phyloP scores from a whole-genome alignment of 306 rosid genomes.

The Canavalia gladiata region DNA sequence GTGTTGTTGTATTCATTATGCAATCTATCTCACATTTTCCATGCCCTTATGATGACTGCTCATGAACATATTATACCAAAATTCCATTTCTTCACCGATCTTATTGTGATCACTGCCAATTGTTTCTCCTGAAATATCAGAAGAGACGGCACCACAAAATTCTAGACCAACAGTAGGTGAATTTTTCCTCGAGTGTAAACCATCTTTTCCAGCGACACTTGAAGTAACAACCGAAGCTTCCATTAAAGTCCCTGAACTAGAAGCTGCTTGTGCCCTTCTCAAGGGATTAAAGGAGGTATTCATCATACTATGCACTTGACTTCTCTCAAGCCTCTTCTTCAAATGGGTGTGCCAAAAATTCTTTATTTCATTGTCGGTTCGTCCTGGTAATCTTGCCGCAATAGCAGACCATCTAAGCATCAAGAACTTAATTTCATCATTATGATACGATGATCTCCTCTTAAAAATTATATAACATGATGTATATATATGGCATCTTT shows the following conservation, averaged over 20 bases:
- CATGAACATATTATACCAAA: constrained; percentile 53
- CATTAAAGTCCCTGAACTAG: neutral
- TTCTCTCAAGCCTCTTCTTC: constrained; percentile 67
- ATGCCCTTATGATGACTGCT: constrained; percentile 30
- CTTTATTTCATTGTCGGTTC: constrained; percentile 88
- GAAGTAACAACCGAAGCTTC: constrained; percentile 18
- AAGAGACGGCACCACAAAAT: constrained; percentile 7
- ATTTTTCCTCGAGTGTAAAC: constrained; percentile 2
- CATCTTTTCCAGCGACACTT: constrained; percentile 2
- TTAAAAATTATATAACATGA: neutral
- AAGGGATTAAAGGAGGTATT: neutral
- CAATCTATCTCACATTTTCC: neutral
- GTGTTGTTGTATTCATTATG: neutral
- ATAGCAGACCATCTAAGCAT: constrained; percentile 82
- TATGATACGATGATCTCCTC: neutral
- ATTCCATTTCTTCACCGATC: constrained; percentile 51
- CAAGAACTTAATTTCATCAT: constrained; percentile 16
- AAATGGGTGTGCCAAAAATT: constrained; percentile 89
- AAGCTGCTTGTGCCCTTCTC: constrained; percentile 1
- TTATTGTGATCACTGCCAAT: neutral
- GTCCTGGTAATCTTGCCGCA: constrained; percentile 82
- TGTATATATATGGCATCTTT: neutral
- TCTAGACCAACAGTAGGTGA: constrained; percentile 5
- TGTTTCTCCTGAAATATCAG: constrained; percentile 34
- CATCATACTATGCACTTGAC: neutral